Conservation (phyloP, 805 yeast genomes). For the Hanseniaspora pseudoguilliermondii region DNA sequence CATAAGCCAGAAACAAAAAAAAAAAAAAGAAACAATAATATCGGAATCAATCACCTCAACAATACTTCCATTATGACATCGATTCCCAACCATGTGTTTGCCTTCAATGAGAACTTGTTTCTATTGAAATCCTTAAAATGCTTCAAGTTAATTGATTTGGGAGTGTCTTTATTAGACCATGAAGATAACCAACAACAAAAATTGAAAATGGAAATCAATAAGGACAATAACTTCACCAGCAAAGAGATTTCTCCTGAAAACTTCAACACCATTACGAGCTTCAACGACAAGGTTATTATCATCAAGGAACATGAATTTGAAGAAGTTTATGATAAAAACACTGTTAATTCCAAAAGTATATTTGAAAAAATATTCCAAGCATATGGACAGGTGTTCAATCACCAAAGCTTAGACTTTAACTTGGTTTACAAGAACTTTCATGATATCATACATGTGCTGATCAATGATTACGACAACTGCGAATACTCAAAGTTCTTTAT, state of each 20-base stretch:
- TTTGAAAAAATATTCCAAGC: background rate
- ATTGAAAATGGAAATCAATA: background rate
- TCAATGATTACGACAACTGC: constrained; percentile 5
- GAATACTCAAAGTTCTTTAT: constrained; percentile 11
- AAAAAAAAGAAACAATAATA: too few species aligned
- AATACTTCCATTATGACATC: background rate
- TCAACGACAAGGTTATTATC: background rate
- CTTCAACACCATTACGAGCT: background rate
- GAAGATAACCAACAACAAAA: background rate
- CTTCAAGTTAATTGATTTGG: background rate
- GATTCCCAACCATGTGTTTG: background rate
- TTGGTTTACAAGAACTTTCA: background rate
- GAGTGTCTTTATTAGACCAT: background rate
- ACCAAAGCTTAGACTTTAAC: background rate
- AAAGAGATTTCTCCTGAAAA: background rate
- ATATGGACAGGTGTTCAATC: background rate
- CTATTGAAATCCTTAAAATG: background rate
- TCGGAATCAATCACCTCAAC: too few species aligned
- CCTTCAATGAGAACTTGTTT: constrained; percentile 1
- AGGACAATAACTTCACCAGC: background rate
- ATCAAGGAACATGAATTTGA: background rate
- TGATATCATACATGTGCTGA: background rate
- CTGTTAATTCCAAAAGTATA: background rate
- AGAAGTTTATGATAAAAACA: background rate
- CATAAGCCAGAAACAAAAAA: too few species aligned